Base-by-base conservation (phyloP, 2,329 filamentous ascomycete species). In the Trichoderma aggressivum region DNA sequence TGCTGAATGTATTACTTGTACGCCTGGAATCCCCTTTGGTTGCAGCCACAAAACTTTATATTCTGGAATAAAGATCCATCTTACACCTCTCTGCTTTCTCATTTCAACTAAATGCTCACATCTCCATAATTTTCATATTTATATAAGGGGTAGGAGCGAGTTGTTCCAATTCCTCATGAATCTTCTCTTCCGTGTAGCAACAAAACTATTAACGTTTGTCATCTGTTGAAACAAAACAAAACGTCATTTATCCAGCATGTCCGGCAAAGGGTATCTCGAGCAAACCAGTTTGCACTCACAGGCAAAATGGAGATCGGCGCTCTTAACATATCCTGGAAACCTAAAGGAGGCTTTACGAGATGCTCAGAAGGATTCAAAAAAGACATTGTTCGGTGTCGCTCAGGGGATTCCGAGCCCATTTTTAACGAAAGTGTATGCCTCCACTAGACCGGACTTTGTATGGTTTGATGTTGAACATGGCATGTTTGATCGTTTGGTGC, bases 381-480 rank as follows among this genome's bases (percentile, higher is more conserved):
- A 70, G 24, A 56, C 43, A 11, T 21, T 70, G 14, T 70, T 62
- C 32, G 67, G 67, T 11, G 28, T 70, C 16, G 67, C 14, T 30
- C 58, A 70, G 14, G 67, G 67, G 10, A 39, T 70, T 14, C 67
- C 67, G 12, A 70, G 67, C 34, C 21, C 30, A 12, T 70, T 56
- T 43, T 18, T 70, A 36, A 70, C 67, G 21, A 70, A 70, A 10
- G 58, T 70, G 14, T 55, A 39, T 10, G 67, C 67, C 62, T 62
- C 58, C 26, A 39, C 47, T 7, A 30, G 34, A 36, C 67, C 67
- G 7, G 67, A 70, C 21, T 70, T 70, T 39, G 50, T 70, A 21
- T 70, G 67, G 58, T 36, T 70, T 11, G 67, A 70, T 39, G 67
- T 70, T 56, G 67, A 70, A 59, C 67, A 70, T 62, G 67, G 67